A percentile compares a stretch with the other conserved stretches of the same genome.
These are phyloP conservation scores for Xylaria sp. DNA, from an alignment of 2,329 filamentous ascomycete genomes.

Conservation along the genomic window DNA sequence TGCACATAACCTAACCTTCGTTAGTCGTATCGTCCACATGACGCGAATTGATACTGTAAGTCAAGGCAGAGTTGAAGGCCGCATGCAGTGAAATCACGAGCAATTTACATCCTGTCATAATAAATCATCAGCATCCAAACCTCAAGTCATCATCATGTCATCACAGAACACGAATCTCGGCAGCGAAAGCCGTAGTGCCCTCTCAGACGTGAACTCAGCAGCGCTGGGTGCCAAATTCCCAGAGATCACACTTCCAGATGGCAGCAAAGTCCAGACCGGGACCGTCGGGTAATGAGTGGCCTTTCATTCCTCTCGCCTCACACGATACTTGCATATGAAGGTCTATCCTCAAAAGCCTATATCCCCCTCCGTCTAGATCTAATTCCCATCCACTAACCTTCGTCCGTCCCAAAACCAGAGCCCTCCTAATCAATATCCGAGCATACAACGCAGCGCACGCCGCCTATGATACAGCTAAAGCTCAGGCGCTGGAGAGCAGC, in stretches of 20 bases:
- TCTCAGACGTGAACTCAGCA: slow-evolving; percentile 46
- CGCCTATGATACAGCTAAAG: slow-evolving; percentile 37
- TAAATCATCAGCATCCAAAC: background rate
- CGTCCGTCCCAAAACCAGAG: slow-evolving; percentile 29
- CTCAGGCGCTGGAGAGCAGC: slow-evolving; percentile 36
- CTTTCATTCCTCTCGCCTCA: background rate
- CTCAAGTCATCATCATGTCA: slow-evolving; percentile 27
- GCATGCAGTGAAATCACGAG: background rate
- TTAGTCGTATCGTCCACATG: background rate
- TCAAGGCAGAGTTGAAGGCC: background rate
- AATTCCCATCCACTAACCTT: background rate
- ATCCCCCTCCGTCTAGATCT: too few species aligned
- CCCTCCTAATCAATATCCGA: slow-evolving; percentile 46
- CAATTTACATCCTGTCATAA: background rate
- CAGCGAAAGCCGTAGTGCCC: slow-evolving; percentile 16
- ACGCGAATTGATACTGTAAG: background rate
- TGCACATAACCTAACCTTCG: background rate
- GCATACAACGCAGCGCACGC: slow-evolving; percentile 44
- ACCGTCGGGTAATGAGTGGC: slow-evolving; percentile 44
- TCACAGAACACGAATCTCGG: slow-evolving; percentile 12
- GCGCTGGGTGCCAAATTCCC: slow-evolving; percentile 45
- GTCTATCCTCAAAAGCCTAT: too few species aligned
- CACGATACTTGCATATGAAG: background rate
- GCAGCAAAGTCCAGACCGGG: slow-evolving; percentile 47
- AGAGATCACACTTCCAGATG: slow-evolving; percentile 46